phyloP scores from a whole-genome alignment of 2,329 filamentous ascomycete genomes.

The Diaporthe citri region DNA sequence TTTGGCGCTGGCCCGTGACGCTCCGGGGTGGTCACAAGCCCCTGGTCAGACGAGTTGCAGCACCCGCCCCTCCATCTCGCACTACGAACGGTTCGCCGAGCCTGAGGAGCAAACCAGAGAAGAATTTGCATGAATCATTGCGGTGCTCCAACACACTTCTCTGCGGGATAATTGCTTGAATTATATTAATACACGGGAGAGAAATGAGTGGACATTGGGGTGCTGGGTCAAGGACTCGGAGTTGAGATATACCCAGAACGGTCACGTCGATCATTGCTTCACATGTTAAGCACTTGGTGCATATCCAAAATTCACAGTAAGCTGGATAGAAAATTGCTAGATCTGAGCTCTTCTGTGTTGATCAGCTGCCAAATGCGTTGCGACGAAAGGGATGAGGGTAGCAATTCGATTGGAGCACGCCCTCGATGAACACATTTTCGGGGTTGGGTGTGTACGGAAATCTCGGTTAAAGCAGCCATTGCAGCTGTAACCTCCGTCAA shows the following conservation, averaged over 20 bases:
- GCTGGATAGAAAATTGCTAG: background rate
- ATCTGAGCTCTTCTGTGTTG: background rate
- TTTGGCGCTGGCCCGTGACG: conserved; percentile 2
- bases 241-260: background rate
- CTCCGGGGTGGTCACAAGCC: background rate
- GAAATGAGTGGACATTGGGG: background rate
- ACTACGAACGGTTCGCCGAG: background rate
- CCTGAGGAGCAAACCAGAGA: background rate
- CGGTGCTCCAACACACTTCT: background rate
- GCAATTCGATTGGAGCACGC: background rate
- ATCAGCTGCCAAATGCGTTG: background rate
- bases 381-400: background rate
- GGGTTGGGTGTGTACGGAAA: too few species aligned
- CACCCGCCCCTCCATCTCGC: background rate
- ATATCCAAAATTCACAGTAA: background rate
- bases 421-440: background rate
- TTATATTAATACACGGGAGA: background rate
- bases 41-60: background rate
- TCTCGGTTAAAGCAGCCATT: background rate
- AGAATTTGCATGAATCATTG: background rate
- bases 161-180: background rate
- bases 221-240: background rate
- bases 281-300: background rate
- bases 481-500: too few species aligned
- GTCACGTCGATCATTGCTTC: background rate